Percentiles rank a stretch among this genome's conserved stretches.
Evolutionary conservation across 2,329 filamentous ascomycete species (phyloP).

Genomic region (Endocalyx cinctus): DNA sequence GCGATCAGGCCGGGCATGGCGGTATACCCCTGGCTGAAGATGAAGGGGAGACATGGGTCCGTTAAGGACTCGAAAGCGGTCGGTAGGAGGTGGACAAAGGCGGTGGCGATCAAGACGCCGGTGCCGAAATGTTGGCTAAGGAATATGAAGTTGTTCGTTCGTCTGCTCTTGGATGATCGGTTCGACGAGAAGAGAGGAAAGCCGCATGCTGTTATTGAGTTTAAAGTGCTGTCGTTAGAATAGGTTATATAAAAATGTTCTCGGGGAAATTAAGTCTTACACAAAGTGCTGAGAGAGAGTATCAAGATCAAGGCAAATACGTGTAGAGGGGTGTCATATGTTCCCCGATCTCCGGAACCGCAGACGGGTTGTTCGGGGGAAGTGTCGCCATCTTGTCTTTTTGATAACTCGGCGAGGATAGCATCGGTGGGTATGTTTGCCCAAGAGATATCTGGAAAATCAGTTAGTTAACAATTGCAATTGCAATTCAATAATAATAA

Average conservation of each 20-base stretch:
- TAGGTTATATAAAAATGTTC: too few species aligned
- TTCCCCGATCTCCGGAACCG: conserved; percentile 46
- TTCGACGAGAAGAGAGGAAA: conserved; percentile 62
- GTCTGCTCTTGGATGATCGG: conserved; percentile 50
- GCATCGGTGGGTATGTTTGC: conserved; percentile 47
- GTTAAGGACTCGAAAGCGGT: conserved; percentile 64
- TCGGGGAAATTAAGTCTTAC: too few species aligned
- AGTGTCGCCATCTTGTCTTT: conserved; percentile 35
- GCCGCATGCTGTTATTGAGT: conserved; percentile 49
- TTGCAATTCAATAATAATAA: too few species aligned
- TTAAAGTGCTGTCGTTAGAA: background rate
- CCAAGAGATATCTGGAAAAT: conserved; percentile 33
- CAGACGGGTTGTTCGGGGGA: conserved; percentile 42
- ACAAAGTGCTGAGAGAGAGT: conserved; percentile 53
- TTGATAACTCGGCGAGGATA: conserved; percentile 48
- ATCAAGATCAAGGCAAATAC: conserved; percentile 66
- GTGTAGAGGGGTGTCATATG: conserved; percentile 64
- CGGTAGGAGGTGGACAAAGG: conserved; percentile 73
- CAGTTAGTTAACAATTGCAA: too few species aligned
- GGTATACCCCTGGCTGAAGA: conserved; percentile 75
- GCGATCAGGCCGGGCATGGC: conserved; percentile 78
- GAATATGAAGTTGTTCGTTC: conserved; percentile 58
- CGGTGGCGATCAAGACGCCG: conserved; percentile 79
- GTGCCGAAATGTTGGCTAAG: conserved; percentile 73
- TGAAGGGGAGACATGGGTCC: conserved; percentile 67